Conservation (phyloP, 2,329 filamentous ascomycete genomes). For the Ceratocystis eucalypticola region DNA sequence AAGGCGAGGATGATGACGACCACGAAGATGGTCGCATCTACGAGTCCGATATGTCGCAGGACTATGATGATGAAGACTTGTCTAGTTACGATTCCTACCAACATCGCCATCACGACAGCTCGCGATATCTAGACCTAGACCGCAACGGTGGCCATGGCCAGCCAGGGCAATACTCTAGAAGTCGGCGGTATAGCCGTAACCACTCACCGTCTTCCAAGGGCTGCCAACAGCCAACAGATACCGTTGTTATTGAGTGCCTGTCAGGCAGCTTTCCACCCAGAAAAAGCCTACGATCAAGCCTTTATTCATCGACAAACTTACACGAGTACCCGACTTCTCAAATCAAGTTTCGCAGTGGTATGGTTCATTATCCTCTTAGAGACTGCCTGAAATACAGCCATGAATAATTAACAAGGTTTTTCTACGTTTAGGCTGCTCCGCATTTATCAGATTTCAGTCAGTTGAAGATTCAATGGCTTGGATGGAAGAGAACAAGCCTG, state of each 20-base stretch:
- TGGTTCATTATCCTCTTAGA: neutral
- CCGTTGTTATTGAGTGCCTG: conserved; percentile 42
- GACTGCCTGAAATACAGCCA: neutral
- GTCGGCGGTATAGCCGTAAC: conserved; percentile 20
- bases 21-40: conserved; percentile 22
- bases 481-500: conserved; percentile 32
- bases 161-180: conserved; percentile 14
- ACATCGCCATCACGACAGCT: conserved; percentile 20
- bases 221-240: conserved; percentile 34
- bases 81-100: conserved; percentile 20
- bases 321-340: conserved; percentile 14
- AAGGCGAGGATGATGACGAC: conserved; percentile 27
- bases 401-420: neutral
- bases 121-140: conserved; percentile 20
- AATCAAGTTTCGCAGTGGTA: conserved; percentile 15
- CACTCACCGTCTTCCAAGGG: conserved; percentile 27
- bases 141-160: conserved; percentile 14
- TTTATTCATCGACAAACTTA: conserved; percentile 15
- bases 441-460: conserved; percentile 32
- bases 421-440: conserved; percentile 26
- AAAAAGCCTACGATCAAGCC: conserved; percentile 12
- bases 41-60: conserved; percentile 11
- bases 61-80: conserved; percentile 15
- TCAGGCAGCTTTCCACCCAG: conserved; percentile 23
- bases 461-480: conserved; percentile 31